Percentiles rank a stretch among this genome's conserved stretches.
Evolutionary conservation across 768 basidiomycete genomes (phyloP).

Genomic region (Leccinum variicolor): DNA sequence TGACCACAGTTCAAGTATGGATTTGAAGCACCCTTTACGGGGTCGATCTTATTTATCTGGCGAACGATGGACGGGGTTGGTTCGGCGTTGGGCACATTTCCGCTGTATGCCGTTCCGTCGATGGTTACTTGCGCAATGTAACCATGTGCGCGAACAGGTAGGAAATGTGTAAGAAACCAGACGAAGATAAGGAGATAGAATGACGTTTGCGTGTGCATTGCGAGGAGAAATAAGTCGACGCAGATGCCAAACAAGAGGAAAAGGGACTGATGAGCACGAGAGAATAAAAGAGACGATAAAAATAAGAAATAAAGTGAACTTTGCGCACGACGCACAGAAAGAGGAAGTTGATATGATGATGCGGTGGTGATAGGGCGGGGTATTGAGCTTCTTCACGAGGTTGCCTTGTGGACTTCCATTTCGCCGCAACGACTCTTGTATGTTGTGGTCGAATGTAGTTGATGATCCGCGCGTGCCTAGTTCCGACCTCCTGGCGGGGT

Average conservation of each 20-base stretch:
- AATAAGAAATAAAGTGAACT: background rate
- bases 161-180: slow-evolving; percentile 10
- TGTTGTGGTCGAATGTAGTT: background rate
- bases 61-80: slow-evolving; percentile 42
- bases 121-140: slow-evolving; percentile 41
- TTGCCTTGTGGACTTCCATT: slow-evolving; percentile 11
- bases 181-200: slow-evolving; percentile 1
- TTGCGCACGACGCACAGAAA: slow-evolving; percentile 2
- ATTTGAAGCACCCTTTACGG: slow-evolving; percentile 58
- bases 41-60: slow-evolving; percentile 39
- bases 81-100: slow-evolving; percentile 41
- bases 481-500: background rate
- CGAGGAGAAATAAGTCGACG: background rate
- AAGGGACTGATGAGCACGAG: background rate
- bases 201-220: background rate
- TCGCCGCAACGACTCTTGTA: background rate
- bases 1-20: slow-evolving; percentile 58
- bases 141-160: slow-evolving; percentile 40
- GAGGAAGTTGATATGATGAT: background rate
- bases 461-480: background rate
- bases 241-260: background rate
- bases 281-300: background rate
- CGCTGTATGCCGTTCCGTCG: slow-evolving; percentile 42
- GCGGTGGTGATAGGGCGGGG: slow-evolving; percentile 15
- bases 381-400: slow-evolving; percentile 19